These are phyloP conservation scores for Aspergillus texensis DNA, from an alignment of 2,329 filamentous ascomycete species.

Conservation along the genomic window DNA sequence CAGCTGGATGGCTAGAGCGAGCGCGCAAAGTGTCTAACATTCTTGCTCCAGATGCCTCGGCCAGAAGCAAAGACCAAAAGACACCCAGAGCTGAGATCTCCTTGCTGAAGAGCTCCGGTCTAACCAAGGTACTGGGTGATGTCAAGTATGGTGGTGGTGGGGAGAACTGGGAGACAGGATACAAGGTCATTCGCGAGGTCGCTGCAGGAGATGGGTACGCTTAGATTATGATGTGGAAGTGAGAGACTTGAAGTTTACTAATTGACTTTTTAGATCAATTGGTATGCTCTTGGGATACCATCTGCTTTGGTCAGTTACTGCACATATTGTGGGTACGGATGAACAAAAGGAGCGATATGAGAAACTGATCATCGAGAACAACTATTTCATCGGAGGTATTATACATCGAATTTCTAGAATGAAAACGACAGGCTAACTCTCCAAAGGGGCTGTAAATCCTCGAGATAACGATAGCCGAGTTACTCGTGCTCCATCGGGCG, in stretches of 20 bases:
- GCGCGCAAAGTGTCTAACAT: conserved; percentile 1
- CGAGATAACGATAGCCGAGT: conserved; percentile 65
- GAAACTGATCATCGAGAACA: conserved; percentile 62
- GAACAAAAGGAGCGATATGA: conserved; percentile 62
- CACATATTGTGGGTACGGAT: conserved; percentile 61
- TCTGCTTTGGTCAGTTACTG: conserved; percentile 64
- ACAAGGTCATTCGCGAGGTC: conserved; percentile 63
- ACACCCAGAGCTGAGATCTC: conserved; percentile 55
- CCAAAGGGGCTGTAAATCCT: conserved; percentile 59
- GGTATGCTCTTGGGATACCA: conserved; percentile 70
- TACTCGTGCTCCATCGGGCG: conserved; percentile 49
- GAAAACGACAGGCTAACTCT: background rate
- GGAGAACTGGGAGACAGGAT: conserved; percentile 58
- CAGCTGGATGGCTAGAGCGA: background rate
- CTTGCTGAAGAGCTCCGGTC: conserved; percentile 54
- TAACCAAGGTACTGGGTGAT: conserved; percentile 55
- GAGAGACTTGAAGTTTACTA: background rate
- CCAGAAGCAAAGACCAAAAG: conserved; percentile 49
- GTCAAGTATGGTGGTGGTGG: conserved; percentile 56
- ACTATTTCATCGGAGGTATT: conserved; percentile 64
- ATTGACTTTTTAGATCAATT: conserved; percentile 48
- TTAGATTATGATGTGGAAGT: background rate
- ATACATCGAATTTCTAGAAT: too few species aligned
- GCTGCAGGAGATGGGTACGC: conserved; percentile 63
- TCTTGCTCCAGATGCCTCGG: background rate